Conservation (phyloP, 768 basidiomycete genomes). For the Psilocybe cubensis region DNA sequence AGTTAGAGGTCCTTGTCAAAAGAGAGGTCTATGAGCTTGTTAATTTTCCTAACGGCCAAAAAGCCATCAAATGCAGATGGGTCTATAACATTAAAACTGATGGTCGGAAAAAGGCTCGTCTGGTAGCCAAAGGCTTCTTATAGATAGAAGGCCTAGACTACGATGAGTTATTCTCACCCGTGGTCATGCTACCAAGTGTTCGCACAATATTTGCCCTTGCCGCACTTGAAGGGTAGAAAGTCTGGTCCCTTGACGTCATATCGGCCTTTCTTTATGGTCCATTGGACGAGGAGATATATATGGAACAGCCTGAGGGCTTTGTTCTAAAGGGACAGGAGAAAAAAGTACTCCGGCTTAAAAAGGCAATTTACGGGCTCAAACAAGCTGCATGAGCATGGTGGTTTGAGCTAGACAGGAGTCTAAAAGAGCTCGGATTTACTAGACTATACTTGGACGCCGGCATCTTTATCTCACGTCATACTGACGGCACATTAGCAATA, state of each 20-base stretch:
- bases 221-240: constrained; percentile 9
- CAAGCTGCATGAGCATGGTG: no score
- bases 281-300: constrained; percentile 13
- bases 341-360: no score
- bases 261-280: constrained; percentile 19
- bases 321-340: neutral
- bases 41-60: neutral
- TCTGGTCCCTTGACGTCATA: constrained; percentile 13
- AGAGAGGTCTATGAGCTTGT: no score
- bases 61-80: constrained; percentile 11
- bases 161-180: constrained; percentile 29
- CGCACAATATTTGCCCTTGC: constrained; percentile 10
- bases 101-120: constrained; percentile 31
- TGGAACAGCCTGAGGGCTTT: constrained; percentile 1
- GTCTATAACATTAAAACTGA: constrained; percentile 21
- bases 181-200: constrained; percentile 8
- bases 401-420: no score
- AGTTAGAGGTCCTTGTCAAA: no score
- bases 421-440: no score
- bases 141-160: constrained; percentile 42
- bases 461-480: neutral
- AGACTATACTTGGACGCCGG: no score
- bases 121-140: constrained; percentile 35
- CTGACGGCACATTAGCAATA: neutral
- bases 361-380: no score